phyloP scores from a whole-genome alignment of 2,329 filamentous ascomycete genomes.

The Cadophora sp. region DNA sequence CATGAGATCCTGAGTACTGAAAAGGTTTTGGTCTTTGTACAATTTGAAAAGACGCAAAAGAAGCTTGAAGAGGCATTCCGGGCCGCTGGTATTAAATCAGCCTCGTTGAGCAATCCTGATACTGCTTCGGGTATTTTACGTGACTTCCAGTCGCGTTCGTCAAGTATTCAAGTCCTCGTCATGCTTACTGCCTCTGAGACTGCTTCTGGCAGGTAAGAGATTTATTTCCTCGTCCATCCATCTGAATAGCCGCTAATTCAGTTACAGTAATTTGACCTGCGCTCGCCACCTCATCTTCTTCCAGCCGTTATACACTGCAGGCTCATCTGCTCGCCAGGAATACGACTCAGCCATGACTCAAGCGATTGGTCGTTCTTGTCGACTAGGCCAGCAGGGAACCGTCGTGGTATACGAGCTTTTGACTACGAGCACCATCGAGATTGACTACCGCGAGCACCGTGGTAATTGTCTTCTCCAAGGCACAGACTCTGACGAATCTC shows the following conservation, averaged over 20 bases:
- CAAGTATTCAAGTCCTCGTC: slow-evolving; percentile 56
- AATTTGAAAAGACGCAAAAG: slow-evolving; percentile 53
- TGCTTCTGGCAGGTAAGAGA: slow-evolving; percentile 64
- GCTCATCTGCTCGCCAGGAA: slow-evolving; percentile 52
- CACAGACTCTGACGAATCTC: background rate
- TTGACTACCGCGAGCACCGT: slow-evolving; percentile 29
- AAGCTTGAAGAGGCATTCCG: slow-evolving; percentile 46
- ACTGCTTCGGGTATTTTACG: too few species aligned
- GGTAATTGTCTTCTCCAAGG: background rate
- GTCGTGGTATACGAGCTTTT: slow-evolving; percentile 60
- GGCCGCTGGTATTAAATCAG: slow-evolving; percentile 42
- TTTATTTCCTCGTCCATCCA: background rate
- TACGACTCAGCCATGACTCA: slow-evolving; percentile 67
- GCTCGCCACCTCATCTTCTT: slow-evolving; percentile 72
- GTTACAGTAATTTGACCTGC: slow-evolving; percentile 61
- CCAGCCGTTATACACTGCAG: slow-evolving; percentile 55
- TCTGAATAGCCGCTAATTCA: background rate
- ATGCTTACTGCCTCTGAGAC: slow-evolving; percentile 62
- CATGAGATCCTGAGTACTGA: slow-evolving; percentile 45
- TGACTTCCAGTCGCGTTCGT: too few species aligned
- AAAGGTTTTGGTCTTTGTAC: slow-evolving; percentile 62
- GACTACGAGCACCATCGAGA: slow-evolving; percentile 28
- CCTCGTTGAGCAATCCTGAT: slow-evolving; percentile 46
- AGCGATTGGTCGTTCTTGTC: slow-evolving; percentile 64
- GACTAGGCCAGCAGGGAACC: slow-evolving; percentile 62